Conservation (phyloP, 768 basidiomycete species). For the Kwoniella mangroviensis region DNA sequence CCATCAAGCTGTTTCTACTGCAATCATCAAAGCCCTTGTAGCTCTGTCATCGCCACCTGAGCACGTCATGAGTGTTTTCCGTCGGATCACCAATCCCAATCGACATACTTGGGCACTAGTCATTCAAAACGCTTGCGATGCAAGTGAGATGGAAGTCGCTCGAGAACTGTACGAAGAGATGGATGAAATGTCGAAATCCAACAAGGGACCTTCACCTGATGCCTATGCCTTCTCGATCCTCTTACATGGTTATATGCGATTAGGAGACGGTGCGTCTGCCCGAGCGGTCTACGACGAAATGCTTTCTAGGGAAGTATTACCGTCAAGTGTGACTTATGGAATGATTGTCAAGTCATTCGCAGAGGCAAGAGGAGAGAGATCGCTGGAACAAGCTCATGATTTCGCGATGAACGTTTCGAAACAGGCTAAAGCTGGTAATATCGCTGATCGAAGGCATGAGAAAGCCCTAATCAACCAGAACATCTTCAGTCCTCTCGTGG, state of each 20-base stretch:
- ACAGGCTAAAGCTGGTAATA: slow-evolving; percentile 18
- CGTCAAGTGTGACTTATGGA: slow-evolving; percentile 70
- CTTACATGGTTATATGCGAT: slow-evolving; percentile 63
- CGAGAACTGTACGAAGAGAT: slow-evolving; percentile 71
- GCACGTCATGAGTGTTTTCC: slow-evolving; percentile 68
- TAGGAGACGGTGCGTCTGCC: slow-evolving; percentile 64
- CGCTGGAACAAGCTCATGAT: slow-evolving; percentile 67
- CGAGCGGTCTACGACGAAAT: slow-evolving; percentile 75
- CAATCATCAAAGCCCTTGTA: slow-evolving; percentile 81
- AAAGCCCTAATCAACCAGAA: slow-evolving; percentile 37
- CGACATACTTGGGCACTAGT: slow-evolving; percentile 71
- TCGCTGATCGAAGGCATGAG: slow-evolving; percentile 25
- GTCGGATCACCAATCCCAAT: slow-evolving; percentile 41
- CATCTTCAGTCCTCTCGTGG: slow-evolving; percentile 48
- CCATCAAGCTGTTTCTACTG: slow-evolving; percentile 67
- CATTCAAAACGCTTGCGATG: slow-evolving; percentile 80
- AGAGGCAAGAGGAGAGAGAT: slow-evolving; percentile 62
- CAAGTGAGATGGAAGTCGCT: slow-evolving; percentile 69
- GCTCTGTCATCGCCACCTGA: slow-evolving; percentile 76
- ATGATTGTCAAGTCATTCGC: slow-evolving; percentile 71
- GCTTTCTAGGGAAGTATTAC: slow-evolving; percentile 67
- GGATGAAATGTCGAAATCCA: slow-evolving; percentile 62
- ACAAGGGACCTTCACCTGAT: slow-evolving; percentile 25
- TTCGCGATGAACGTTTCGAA: slow-evolving; percentile 67
- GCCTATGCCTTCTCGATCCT: slow-evolving; percentile 48